Base-by-base conservation (phyloP, 2,329 filamentous ascomycete genomes). In the Colletotrichum zoysiae region DNA sequence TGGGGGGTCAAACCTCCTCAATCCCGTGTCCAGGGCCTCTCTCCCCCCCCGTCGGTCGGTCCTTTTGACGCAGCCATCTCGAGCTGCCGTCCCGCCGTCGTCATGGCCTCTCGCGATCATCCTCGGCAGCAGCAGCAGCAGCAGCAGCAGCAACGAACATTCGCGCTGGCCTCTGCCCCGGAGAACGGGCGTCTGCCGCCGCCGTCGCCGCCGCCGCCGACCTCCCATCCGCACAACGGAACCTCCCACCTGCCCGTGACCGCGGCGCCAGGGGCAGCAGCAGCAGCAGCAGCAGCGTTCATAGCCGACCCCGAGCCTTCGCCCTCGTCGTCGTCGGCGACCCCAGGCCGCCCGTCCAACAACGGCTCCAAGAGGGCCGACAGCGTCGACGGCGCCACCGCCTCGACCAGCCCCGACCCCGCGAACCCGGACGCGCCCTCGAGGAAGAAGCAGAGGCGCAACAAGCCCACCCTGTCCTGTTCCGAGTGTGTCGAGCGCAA, bases 401-500 rank as follows among this genome's bases (percentile, higher is more conserved):
- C 67, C 65, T 63, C 60, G 35, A 48, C 63, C 33, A 71, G 68
- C 57, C 68, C 68, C n/a, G 67, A 70, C 26, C 58, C 65, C 18
- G 71, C 59, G 44, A 71, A 70, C 55, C 62, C 67, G 16, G 68
- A 74, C 0, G 78, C 84, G 55, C 86, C 84, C 14, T 30, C 30
- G 30, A 87, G 83, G 80, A 93, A 93, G 84, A 94, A 92, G 82
- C 93, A 95, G 83, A 95, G 93, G 84, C 89, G 93, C 59, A 95
- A 95, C 82, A 95, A 95, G 80, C 93, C 93, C 4, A 95, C 93
- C 1, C 79, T 95, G 74, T 94, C 91, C 60, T 95, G 93, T 77
- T 88, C 91, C 73, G 92, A 94, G 79, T 95, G 93, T 78, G 93
- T 95, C 30, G 92, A 94, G 82, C 86, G 93, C 75, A 95, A 95